Evolutionary conservation across 2,329 filamentous ascomycete genomes (phyloP).

Genomic region (Dendryphion nanum): DNA sequence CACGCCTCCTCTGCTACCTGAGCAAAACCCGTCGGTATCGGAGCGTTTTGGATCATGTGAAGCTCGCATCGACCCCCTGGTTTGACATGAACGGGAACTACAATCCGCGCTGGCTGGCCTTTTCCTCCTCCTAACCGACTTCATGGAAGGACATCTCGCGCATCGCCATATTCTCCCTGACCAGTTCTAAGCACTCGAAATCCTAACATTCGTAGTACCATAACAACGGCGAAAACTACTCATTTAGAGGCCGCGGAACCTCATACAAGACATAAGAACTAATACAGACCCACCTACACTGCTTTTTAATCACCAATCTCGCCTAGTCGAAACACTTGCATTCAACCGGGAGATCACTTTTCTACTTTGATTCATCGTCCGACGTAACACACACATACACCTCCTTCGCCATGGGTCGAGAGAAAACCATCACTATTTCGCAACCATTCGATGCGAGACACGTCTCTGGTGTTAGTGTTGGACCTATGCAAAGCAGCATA

Average conservation of each 20-base stretch:
- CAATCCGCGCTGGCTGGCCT: neutral
- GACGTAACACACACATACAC: neutral
- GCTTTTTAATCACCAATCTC: too few species aligned
- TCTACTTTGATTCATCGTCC: too few species aligned
- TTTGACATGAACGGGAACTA: conserved; percentile 16
- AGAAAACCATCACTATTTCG: conserved; percentile 32
- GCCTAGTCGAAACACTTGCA: too few species aligned
- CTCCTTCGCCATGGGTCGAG: too few species aligned
- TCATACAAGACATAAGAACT: too few species aligned
- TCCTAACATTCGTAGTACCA: too few species aligned
- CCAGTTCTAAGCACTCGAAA: conserved; percentile 11
- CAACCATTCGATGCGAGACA: conserved; percentile 33
- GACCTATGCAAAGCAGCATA: too few species aligned
- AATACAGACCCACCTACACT: too few species aligned
- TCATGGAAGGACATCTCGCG: neutral
- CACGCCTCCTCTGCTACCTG: conserved; percentile 19
- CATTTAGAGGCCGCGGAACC: too few species aligned
- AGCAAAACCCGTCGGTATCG: conserved; percentile 14
- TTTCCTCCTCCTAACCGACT: neutral
- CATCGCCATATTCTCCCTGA: conserved; percentile 10
- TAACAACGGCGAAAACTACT: too few species aligned
- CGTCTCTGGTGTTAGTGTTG: conserved; percentile 29
- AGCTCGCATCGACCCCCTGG: conserved; percentile 12
- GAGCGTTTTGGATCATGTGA: conserved; percentile 11
- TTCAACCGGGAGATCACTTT: too few species aligned